phyloP scores from a whole-genome alignment of 306 rosid species.

The Dalbergia cochinchinensis region DNA sequence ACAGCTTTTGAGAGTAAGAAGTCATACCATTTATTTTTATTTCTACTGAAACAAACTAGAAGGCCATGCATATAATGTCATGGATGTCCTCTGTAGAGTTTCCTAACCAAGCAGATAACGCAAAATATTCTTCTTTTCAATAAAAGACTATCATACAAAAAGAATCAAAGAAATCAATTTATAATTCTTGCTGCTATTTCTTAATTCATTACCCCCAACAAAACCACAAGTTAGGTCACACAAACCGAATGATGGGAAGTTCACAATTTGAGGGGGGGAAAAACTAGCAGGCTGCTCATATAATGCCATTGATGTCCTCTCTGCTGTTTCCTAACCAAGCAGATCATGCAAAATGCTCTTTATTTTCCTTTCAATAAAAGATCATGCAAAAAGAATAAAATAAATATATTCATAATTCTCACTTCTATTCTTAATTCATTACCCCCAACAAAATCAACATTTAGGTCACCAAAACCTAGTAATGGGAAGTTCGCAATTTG shows the following conservation, averaged over 20 bases:
- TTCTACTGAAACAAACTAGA: background rate
- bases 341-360: background rate
- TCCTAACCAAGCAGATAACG: conserved; percentile 38
- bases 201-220: background rate
- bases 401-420: no score
- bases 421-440: no score
- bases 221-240: conserved; percentile 28
- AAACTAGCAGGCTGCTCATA: no score
- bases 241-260: background rate
- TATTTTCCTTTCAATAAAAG: background rate
- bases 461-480: no score
- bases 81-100: conserved; percentile 33
- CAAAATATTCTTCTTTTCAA: conserved; percentile 11
- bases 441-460: no score
- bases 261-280: no score
- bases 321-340: background rate
- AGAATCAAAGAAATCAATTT: conserved; percentile 4
- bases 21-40: background rate
- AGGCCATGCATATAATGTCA: background rate
- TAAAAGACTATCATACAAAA: conserved; percentile 7
- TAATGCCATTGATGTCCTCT: no score
- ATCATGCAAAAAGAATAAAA: background rate
- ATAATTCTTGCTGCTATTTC: background rate
- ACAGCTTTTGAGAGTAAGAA: background rate
- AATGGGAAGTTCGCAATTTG: conserved; percentile 6